Percentiles rank a stretch among this genome's conserved stretches.
Conservation (phyloP, 257 asterid genomes). For the Penstemon davidsonii region DNA sequence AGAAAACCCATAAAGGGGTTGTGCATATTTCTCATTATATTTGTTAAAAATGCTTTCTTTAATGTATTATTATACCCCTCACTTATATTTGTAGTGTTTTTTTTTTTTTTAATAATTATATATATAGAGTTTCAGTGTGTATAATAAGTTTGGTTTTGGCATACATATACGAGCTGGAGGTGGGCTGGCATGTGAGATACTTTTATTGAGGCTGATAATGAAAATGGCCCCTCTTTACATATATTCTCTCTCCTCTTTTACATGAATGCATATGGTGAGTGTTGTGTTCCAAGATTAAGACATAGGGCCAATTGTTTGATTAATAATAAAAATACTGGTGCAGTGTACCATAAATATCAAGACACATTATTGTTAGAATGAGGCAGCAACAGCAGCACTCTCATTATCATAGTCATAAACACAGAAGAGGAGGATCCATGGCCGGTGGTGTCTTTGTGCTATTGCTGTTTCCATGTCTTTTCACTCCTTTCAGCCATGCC, state of each 20-base stretch:
- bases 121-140: slow-evolving; percentile 13
- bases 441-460: slow-evolving; percentile 53
- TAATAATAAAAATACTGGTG: slow-evolving; percentile 20
- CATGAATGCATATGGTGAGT: slow-evolving; percentile 17
- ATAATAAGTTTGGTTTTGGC: slow-evolving; percentile 14
- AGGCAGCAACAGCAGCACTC: slow-evolving; percentile 30
- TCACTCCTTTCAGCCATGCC: slow-evolving; percentile 60
- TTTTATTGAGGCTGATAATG: slow-evolving; percentile 53
- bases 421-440: slow-evolving; percentile 58
- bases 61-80: too few species aligned
- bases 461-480: slow-evolving; percentile 51
- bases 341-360: slow-evolving; percentile 28
- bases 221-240: slow-evolving; percentile 50
- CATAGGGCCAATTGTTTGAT: slow-evolving; percentile 20
- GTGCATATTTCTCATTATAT: slow-evolving; percentile 6
- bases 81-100: too few species aligned
- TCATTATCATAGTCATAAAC: slow-evolving; percentile 30
- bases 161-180: slow-evolving; percentile 18
- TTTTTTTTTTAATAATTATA: slow-evolving; percentile 15
- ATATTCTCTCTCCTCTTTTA: slow-evolving; percentile 22
- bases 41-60: background rate
- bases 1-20: slow-evolving; percentile 18
- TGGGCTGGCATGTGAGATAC: slow-evolving; percentile 59
- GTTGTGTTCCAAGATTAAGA: slow-evolving; percentile 31
- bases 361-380: slow-evolving; percentile 27